A percentile compares a stretch with the other conserved stretches of the same genome.
phyloP scores from a whole-genome alignment of 2,329 filamentous ascomycete genomes.

The Fusarium palustre region DNA sequence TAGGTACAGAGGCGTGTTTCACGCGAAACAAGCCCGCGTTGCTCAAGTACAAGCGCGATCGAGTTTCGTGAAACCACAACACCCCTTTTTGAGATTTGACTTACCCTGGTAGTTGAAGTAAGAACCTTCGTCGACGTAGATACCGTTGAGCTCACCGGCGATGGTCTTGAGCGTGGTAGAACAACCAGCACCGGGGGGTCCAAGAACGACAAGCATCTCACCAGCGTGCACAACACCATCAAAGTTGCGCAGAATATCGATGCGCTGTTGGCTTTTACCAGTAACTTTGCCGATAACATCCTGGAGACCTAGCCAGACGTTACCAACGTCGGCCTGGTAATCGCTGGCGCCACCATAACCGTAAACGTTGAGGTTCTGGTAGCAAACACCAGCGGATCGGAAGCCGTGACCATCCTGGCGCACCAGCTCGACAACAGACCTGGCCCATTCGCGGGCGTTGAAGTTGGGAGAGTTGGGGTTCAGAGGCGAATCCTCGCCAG shows the following conservation, averaged over 20 bases:
- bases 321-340: conserved; percentile 75
- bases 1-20: conserved; percentile 14
- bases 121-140: conserved; percentile 75
- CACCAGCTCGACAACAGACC: conserved; percentile 66
- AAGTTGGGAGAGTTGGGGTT: conserved; percentile 67
- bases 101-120: conserved; percentile 85
- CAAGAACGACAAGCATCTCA: conserved; percentile 81
- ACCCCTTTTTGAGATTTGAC: conserved; percentile 23
- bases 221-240: conserved; percentile 76
- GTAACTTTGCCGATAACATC: conserved; percentile 63
- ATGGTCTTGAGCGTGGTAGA: conserved; percentile 88
- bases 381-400: conserved; percentile 72
- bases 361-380: conserved; percentile 75
- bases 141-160: conserved; percentile 84
- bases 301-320: conserved; percentile 66
- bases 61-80: conserved; percentile 11
- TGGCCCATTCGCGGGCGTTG: conserved; percentile 69
- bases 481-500: conserved; percentile 61
- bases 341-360: conserved; percentile 76
- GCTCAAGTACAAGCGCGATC: conserved; percentile 11
- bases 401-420: conserved; percentile 65
- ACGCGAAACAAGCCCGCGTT: conserved; percentile 13
- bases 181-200: conserved; percentile 79
- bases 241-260: conserved; percentile 76
- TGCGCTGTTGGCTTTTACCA: conserved; percentile 64